Conservation (phyloP, 2,329 filamentous ascomycete genomes). For the Alternaria incomplexa region DNA sequence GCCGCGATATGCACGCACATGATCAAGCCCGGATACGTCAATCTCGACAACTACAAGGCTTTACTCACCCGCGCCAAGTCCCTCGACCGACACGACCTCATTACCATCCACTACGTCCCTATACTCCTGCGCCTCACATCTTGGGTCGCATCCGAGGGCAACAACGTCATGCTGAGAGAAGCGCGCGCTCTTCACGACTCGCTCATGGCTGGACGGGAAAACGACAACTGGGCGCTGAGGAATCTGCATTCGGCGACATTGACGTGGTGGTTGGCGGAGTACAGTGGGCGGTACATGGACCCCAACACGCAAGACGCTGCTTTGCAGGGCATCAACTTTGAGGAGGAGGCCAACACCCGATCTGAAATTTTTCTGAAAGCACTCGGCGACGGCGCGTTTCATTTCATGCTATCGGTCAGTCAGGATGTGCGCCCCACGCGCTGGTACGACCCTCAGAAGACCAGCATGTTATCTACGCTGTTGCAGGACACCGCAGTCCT, state of each 20-base stretch:
- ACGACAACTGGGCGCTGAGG: slow-evolving; percentile 72
- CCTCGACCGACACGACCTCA: slow-evolving; percentile 77
- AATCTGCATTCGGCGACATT: slow-evolving; percentile 80
- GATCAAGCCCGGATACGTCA: slow-evolving; percentile 75
- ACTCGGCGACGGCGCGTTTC: slow-evolving; percentile 86
- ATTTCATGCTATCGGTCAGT: slow-evolving; percentile 86
- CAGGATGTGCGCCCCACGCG: slow-evolving; percentile 80
- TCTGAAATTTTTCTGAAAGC: slow-evolving; percentile 76
- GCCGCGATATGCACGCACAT: slow-evolving; percentile 80
- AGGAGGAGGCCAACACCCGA: slow-evolving; percentile 71
- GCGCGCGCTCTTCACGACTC: slow-evolving; percentile 73
- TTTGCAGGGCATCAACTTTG: slow-evolving; percentile 64
- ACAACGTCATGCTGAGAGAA: slow-evolving; percentile 67
- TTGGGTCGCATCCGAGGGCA: slow-evolving; percentile 76
- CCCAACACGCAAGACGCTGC: slow-evolving; percentile 63
- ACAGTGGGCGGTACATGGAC: slow-evolving; percentile 87
- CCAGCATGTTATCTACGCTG: slow-evolving; percentile 80
- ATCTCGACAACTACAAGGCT: slow-evolving; percentile 72
- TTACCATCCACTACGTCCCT: slow-evolving; percentile 81
- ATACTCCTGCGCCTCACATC: slow-evolving; percentile 78
- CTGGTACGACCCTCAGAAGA: slow-evolving; percentile 87
- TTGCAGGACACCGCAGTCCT: slow-evolving; percentile 79
- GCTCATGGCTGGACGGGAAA: slow-evolving; percentile 70
- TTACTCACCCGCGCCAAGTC: slow-evolving; percentile 73
- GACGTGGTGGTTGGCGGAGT: slow-evolving; percentile 90